Evolutionary conservation across 148 eudicot genomes (phyloP).

Genomic region (Vaccinium myrtillus): DNA sequence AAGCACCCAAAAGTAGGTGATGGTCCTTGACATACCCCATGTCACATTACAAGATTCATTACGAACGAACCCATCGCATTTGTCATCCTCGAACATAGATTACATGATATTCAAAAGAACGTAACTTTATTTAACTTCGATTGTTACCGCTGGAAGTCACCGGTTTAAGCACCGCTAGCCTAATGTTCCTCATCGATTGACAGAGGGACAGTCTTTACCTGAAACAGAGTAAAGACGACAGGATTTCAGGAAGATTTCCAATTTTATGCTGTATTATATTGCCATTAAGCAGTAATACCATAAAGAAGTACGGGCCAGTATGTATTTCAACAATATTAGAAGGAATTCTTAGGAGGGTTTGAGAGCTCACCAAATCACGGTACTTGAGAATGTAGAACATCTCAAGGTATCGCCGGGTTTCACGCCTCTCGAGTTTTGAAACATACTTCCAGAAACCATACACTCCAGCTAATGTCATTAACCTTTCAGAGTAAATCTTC

Average conservation of each 20-base stretch:
- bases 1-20: background rate
- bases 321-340: background rate
- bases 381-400: conserved; percentile 97
- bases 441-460: conserved; percentile 98
- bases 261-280: background rate
- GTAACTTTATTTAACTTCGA: background rate
- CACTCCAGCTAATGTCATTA: conserved; percentile 97
- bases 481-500: conserved; percentile 92
- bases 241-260: background rate
- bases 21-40: background rate
- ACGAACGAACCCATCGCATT: background rate
- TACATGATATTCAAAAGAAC: background rate
- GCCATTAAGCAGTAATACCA: background rate
- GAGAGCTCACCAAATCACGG: conserved; percentile 72
- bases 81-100: background rate
- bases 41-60: background rate
- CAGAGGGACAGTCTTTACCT: conserved; percentile 75
- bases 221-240: conserved; percentile 16
- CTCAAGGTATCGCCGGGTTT: conserved; percentile 87
- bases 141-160: background rate
- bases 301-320: background rate
- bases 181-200: conserved; percentile 49
- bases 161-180: background rate
- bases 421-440: conserved; percentile 93
- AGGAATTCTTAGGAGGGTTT: background rate